These are phyloP conservation scores for Melampsora abietis-canadensis DNA, from an alignment of 1,284 basidiomycete genomes.

Conservation along the genomic window DNA sequence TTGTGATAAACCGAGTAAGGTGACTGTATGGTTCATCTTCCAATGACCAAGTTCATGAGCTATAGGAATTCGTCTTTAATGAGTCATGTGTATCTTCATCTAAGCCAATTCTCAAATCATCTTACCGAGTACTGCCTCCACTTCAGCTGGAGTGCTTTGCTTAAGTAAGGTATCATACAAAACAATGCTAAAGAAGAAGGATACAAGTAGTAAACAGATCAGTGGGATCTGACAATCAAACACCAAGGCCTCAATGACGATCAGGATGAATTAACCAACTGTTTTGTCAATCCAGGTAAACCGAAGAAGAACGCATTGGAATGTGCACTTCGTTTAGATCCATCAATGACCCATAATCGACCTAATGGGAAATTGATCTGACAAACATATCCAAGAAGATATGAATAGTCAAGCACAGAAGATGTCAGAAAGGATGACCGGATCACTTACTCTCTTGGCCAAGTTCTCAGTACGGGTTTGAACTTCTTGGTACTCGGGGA, in stretches of 20 bases:
- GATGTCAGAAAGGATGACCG: too few relatives aligned
- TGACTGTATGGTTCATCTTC: slow-evolving; percentile 80
- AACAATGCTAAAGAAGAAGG: slow-evolving; percentile 65
- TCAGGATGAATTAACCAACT: slow-evolving; percentile 20
- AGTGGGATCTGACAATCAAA: neutral
- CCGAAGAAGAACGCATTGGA: slow-evolving; percentile 68
- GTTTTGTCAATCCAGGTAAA: slow-evolving; percentile 18
- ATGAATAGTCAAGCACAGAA: too few relatives aligned
- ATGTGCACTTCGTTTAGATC: slow-evolving; percentile 88
- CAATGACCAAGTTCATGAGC: slow-evolving; percentile 95
- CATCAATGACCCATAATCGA: slow-evolving; percentile 93
- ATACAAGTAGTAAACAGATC: slow-evolving; percentile 11
- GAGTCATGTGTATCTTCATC: neutral
- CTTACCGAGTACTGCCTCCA: slow-evolving; percentile 69
- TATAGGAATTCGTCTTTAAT: slow-evolving; percentile 53
- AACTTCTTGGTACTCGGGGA: slow-evolving; percentile 39
- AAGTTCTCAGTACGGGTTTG: slow-evolving; percentile 29
- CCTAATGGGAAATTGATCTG: slow-evolving; percentile 82
- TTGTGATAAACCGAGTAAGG: slow-evolving; percentile 80
- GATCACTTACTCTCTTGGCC: slow-evolving; percentile 26
- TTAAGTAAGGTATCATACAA: slow-evolving; percentile 95
- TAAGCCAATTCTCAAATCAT: neutral
- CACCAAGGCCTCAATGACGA: slow-evolving; percentile 57
- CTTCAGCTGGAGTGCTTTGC: slow-evolving; percentile 78
- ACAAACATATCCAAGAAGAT: slow-evolving; percentile 57